A percentile compares a stretch with the other conserved stretches of the same genome.
Conservation (phyloP, 2,329 filamentous ascomycete genomes). For the Lizonia empirigonia region DNA sequence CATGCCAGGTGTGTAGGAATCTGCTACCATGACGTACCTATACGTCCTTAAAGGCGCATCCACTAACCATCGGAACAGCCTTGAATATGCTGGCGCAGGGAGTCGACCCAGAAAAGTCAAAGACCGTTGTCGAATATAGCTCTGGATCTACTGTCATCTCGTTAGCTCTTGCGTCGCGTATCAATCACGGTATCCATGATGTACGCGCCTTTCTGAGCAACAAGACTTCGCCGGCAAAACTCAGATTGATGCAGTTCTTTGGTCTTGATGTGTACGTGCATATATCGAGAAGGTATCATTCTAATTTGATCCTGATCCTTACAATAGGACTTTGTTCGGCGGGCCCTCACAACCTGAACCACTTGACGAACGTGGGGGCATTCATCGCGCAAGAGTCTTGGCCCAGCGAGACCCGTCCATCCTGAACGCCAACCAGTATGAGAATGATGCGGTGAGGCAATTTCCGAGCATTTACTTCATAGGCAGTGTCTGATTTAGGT, state of each 20-base stretch:
- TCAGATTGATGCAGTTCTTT: conserved; percentile 32
- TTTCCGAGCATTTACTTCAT: not conserved
- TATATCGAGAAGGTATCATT: no score
- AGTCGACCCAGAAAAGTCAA: conserved; percentile 20
- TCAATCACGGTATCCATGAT: conserved; percentile 27
- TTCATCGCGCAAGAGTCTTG: conserved; percentile 20
- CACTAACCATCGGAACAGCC: no score
- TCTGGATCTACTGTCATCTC: conserved; percentile 32
- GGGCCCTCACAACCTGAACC: conserved; percentile 51
- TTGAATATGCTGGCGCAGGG: conserved; percentile 28
- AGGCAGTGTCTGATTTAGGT: not conserved
- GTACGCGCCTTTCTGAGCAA: conserved; percentile 28
- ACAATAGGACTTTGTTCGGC: conserved; percentile 54
- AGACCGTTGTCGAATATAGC: conserved; percentile 29
- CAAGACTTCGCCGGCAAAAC: conserved; percentile 26
- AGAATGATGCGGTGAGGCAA: conserved; percentile 51
- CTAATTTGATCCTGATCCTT: not conserved
- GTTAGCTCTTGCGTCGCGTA: conserved; percentile 26
- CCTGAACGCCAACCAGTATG: conserved; percentile 63
- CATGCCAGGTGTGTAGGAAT: conserved; percentile 59
- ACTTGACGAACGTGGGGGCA: conserved; percentile 26
- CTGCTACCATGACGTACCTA: no score
- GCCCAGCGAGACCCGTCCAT: conserved; percentile 49
- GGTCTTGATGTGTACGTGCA: conserved; percentile 26
- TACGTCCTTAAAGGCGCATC: no score